These are phyloP conservation scores for Chaetomiaceae sp. DNA, from an alignment of 2,329 filamentous ascomycete species.

Conservation along the genomic window DNA sequence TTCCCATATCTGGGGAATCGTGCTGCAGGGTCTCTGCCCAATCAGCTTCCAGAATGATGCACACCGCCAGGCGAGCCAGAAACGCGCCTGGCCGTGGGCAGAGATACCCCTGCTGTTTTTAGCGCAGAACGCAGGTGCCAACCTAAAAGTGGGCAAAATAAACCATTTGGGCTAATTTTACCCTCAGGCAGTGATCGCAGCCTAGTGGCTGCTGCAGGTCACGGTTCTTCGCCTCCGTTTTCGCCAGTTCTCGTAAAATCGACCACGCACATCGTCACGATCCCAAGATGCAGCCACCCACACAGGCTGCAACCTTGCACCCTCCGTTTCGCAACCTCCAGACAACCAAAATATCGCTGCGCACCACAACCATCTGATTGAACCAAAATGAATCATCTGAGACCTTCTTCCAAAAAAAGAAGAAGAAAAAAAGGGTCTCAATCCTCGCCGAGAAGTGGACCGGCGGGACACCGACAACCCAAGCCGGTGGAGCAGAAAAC, in stretches of 20 bases:
- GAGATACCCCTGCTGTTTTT: slow-evolving; percentile 2
- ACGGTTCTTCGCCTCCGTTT: background rate
- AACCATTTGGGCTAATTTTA: slow-evolving; percentile 16
- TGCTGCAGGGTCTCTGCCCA: slow-evolving; percentile 1
- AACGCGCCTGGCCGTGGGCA: background rate
- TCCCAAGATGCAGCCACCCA: background rate
- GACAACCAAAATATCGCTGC: background rate
- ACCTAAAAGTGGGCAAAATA: slow-evolving; percentile 15
- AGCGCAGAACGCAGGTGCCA: no score
- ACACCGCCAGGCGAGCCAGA: slow-evolving; percentile 1
- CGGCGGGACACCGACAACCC: background rate
- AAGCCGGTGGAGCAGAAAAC: background rate
- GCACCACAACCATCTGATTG: background rate
- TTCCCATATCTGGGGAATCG: slow-evolving; percentile 8
- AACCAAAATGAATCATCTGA: background rate
- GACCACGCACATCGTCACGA: slow-evolving; percentile 7
- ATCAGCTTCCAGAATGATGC: background rate
- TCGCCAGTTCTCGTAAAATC: slow-evolving; percentile 12
- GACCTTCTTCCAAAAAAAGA: no score
- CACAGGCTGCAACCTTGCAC: background rate
- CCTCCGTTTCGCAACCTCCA: background rate
- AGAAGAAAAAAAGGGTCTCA: no score
- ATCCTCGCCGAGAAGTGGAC: background rate
- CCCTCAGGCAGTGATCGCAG: background rate
- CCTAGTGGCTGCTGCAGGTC: background rate